Conservation (phyloP, 805 yeast species). For the Wickerhamomyces subpelliculosus region DNA sequence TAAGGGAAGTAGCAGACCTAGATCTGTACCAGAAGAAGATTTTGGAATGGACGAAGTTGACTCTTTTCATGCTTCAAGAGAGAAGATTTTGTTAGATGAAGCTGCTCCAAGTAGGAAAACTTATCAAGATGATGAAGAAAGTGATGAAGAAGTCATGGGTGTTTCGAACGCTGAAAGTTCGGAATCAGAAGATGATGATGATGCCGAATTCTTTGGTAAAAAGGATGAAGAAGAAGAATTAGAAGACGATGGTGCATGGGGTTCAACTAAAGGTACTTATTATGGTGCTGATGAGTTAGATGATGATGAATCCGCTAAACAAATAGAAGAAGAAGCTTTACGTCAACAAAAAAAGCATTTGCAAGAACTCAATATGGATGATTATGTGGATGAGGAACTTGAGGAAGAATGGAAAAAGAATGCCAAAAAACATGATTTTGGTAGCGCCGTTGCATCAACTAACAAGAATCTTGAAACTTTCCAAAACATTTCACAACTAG, state of each 20-base stretch:
- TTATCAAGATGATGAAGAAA: conserved; percentile 35
- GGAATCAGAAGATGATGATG: conserved; percentile 28
- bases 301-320: conserved; percentile 66
- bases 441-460: conserved; percentile 22
- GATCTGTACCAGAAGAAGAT: conserved; percentile 19
- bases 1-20: conserved; percentile 3
- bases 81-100: conserved; percentile 46
- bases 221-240: conserved; percentile 23
- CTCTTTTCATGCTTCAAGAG: conserved; percentile 54
- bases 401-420: conserved; percentile 72
- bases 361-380: conserved; percentile 68
- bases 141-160: conserved; percentile 41
- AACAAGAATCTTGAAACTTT: conserved; percentile 27
- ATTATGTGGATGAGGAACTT: conserved; percentile 70
- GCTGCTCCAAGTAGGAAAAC: conserved; percentile 53
- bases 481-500: conserved; percentile 43
- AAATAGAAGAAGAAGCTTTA: conserved; percentile 81
- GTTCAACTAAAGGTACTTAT: conserved; percentile 35
- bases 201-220: conserved; percentile 19
- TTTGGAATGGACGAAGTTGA: conserved; percentile 63
- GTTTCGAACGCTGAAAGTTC: conserved; percentile 39
- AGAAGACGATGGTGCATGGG: conserved; percentile 37
- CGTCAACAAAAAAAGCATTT: conserved; percentile 78
- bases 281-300: conserved; percentile 49
- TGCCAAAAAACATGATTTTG: conserved; percentile 40